A percentile compares a stretch with the other conserved stretches of the same genome.
phyloP scores from a whole-genome alignment of 805 yeast species.

The Myxozyma geophila region DNA sequence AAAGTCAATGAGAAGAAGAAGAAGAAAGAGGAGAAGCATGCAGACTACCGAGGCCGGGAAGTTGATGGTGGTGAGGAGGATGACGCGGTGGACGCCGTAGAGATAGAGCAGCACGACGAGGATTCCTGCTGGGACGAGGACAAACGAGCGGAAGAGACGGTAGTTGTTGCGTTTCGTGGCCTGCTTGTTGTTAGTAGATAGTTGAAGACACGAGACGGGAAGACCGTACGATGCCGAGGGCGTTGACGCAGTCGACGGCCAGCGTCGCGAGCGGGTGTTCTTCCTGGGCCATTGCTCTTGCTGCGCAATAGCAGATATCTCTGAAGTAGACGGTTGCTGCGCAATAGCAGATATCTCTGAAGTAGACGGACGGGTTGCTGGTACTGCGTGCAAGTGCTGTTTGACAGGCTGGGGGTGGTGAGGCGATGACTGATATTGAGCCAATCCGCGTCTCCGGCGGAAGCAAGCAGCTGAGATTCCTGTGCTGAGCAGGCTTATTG shows the following conservation, averaged over 20 bases:
- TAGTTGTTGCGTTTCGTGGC: conserved; percentile 18
- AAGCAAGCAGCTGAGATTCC: too few relatives aligned
- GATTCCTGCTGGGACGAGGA: conserved; percentile 56
- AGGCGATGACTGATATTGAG: too few relatives aligned
- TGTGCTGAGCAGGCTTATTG: too few relatives aligned
- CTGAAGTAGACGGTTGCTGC: too few relatives aligned
- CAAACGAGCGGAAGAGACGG: conserved; percentile 49
- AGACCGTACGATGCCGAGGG: conserved; percentile 38
- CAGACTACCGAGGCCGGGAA: conserved; percentile 76
- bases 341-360: not conserved
- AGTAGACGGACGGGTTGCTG: not conserved
- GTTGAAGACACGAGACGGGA: conserved; percentile 34
- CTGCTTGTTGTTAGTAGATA: conserved; percentile 3
- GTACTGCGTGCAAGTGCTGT: not conserved
- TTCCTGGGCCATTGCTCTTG: conserved; percentile 8
- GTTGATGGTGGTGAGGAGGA: conserved; percentile 53
- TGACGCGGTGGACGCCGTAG: conserved; percentile 58
- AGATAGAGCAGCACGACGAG: conserved; percentile 52
- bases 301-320: not conserved
- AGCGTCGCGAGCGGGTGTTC: not conserved
- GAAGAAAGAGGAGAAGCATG: conserved; percentile 62
- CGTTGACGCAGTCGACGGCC: conserved; percentile 45
- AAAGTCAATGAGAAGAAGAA: conserved; percentile 50
- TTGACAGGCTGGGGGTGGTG: too few relatives aligned
- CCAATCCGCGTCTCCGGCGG: too few relatives aligned